These are phyloP conservation scores for Luffa acutangula DNA, from an alignment of 306 rosid species.

Conservation along the genomic window DNA sequence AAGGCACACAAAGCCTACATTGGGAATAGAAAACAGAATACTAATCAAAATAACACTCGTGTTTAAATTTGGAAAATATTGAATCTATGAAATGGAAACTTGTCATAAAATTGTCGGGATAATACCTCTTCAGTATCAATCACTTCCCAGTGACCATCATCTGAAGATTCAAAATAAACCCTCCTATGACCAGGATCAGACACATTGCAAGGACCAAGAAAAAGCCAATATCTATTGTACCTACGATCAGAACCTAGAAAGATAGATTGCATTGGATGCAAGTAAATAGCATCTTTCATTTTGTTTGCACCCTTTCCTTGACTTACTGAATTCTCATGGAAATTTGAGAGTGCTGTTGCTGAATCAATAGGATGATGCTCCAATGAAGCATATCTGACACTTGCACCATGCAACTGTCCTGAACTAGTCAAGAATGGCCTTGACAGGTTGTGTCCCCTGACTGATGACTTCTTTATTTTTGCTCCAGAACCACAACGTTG, in stretches of 20 bases:
- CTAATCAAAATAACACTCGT: neutral
- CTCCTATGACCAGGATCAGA: conserved; percentile 92
- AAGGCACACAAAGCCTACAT: conserved; percentile 67
- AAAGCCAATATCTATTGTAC: conserved; percentile 95
- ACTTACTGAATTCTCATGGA: conserved; percentile 20
- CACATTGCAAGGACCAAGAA: conserved; percentile 80
- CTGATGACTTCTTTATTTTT: conserved; percentile 69
- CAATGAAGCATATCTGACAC: conserved; percentile 26
- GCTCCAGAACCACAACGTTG: conserved; percentile 65
- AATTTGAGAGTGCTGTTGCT: conserved; percentile 37
- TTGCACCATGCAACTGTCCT: conserved; percentile 30
- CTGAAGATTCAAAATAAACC: conserved; percentile 93
- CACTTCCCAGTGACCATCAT: conserved; percentile 98
- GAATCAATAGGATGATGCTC: conserved; percentile 57
- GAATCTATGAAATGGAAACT: neutral
- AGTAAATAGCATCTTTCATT: conserved; percentile 19
- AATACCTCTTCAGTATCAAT: conserved; percentile 82
- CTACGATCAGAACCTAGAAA: conserved; percentile 97
- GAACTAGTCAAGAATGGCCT: conserved; percentile 32
- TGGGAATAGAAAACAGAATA: conserved; percentile 7
- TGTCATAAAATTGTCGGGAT: neutral
- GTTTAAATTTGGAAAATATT: neutral
- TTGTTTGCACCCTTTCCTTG: conserved; percentile 21
- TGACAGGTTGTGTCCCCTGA: conserved; percentile 23
- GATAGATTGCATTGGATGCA: conserved; percentile 83